A percentile compares a stretch with the other conserved stretches of the same genome.
These are phyloP conservation scores for Curvularia sp. DNA, from an alignment of 2,329 filamentous ascomycete genomes.

Conservation along the genomic window DNA sequence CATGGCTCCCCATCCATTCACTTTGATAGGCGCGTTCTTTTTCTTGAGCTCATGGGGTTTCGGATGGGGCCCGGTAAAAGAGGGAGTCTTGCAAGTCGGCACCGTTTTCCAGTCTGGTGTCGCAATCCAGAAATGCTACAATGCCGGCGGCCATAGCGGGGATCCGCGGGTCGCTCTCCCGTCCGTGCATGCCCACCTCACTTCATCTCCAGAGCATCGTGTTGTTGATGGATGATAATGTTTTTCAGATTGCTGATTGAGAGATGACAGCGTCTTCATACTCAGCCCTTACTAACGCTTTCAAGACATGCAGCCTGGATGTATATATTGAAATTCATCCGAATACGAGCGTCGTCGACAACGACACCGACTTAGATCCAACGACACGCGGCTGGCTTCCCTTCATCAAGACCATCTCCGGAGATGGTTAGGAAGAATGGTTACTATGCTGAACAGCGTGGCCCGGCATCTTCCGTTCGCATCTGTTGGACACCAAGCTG, in stretches of 20 bases:
- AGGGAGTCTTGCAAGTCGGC: constrained; percentile 28
- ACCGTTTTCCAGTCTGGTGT: constrained; percentile 21
- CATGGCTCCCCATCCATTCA: constrained; percentile 37
- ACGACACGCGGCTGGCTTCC: not conserved
- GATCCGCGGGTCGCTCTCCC: constrained; percentile 19
- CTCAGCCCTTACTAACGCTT: constrained; percentile 1
- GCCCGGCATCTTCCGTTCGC: constrained; percentile 1
- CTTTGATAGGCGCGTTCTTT: constrained; percentile 9
- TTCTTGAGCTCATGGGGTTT: constrained; percentile 20
- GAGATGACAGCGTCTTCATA: not conserved
- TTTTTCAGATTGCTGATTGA: constrained; percentile 1
- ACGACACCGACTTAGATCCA: not conserved
- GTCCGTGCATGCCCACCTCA: constrained; percentile 34
- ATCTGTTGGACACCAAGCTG: constrained; percentile 1
- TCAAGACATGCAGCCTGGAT: constrained; percentile 1
- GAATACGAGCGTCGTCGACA: constrained; percentile 1
- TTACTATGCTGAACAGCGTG: not conserved
- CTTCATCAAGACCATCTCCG: constrained; percentile 5
- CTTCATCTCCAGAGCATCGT: constrained; percentile 24
- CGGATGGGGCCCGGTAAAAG: constrained; percentile 27
- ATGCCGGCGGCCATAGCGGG: constrained; percentile 27
- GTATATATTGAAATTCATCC: constrained; percentile 8
- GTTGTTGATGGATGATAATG: constrained; percentile 10
- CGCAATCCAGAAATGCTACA: constrained; percentile 30
- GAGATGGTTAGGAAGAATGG: not conserved